A percentile compares a stretch with the other conserved stretches of the same genome.
phyloP scores from a whole-genome alignment of 495 filamentous ascomycete genomes.

The Entonaema liquescens region DNA sequence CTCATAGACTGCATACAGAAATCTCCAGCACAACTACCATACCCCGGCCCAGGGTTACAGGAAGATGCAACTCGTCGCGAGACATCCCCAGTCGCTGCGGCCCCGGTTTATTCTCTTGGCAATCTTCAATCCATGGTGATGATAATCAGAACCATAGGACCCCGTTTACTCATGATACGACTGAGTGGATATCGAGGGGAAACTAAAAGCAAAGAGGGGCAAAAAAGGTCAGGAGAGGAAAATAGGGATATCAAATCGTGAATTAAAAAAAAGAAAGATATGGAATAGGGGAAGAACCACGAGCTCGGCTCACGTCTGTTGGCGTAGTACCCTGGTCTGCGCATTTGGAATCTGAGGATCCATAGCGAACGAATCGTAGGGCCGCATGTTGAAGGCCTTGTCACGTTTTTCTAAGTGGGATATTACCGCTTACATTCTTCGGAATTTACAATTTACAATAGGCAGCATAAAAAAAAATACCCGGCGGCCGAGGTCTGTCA shows the following conservation, averaged over 20 bases:
- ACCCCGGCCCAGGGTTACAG: constrained; percentile 14
- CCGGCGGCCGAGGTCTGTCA: neutral
- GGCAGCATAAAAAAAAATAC: neutral
- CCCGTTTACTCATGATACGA: constrained; percentile 6
- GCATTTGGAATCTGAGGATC: neutral
- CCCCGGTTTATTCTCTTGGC: constrained; percentile 23
- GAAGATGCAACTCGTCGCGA: constrained; percentile 6
- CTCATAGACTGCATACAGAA: neutral
- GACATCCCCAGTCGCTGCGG: constrained; percentile 13
- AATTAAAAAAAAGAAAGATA: neutral
- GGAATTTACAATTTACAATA: neutral
- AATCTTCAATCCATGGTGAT: constrained; percentile 27
- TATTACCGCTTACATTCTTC: neutral
- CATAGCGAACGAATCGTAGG: neutral
- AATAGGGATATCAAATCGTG: neutral
- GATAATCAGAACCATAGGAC: constrained; percentile 6
- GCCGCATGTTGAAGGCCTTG: neutral
- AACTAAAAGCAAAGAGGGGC: neutral
- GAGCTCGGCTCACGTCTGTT: neutral
- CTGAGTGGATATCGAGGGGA: neutral
- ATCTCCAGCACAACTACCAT: neutral
- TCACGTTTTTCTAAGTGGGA: neutral
- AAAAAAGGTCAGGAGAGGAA: neutral
- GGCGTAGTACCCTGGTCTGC: neutral
- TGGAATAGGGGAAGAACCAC: neutral